A percentile compares a stretch with the other conserved stretches of the same genome.
Evolutionary conservation across 108 stramenopile genomes (phyloP).

Genomic region (Phaeodactylum tricornutum): DNA sequence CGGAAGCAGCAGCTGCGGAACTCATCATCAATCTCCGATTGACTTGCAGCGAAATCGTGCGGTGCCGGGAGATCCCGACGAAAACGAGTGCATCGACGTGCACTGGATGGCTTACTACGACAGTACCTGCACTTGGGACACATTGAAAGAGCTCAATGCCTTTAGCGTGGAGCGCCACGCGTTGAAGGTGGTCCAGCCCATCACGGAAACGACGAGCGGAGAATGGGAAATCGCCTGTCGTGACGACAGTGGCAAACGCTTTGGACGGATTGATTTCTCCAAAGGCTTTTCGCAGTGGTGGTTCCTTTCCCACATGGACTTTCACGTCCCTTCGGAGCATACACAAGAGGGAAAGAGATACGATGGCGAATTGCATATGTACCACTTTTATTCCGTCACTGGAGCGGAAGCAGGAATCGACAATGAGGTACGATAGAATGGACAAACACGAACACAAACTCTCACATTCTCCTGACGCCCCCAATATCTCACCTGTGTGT

Average conservation of each 20-base stretch:
- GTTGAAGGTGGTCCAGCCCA: slow-evolving; percentile 4
- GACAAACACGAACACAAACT: too few species aligned
- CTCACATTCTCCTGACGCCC: too few species aligned
- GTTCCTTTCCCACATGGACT: slow-evolving; percentile 30
- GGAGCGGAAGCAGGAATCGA: slow-evolving; percentile 9
- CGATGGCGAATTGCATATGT: slow-evolving; percentile 32
- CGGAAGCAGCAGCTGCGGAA: slow-evolving; percentile 4
- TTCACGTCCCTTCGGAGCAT: slow-evolving; percentile 37
- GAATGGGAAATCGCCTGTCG: background rate
- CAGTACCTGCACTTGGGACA: slow-evolving; percentile 4
- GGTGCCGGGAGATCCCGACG: background rate
- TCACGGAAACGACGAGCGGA: slow-evolving; percentile 1
- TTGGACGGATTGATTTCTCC: slow-evolving; percentile 16
- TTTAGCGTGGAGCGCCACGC: slow-evolving; percentile 12
- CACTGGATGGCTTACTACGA: slow-evolving; percentile 12
- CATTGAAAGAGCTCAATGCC: background rate
- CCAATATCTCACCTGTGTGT: too few species aligned
- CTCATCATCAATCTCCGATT: slow-evolving; percentile 47
- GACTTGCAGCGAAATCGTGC: slow-evolving; percentile 49
- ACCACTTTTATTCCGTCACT: slow-evolving; percentile 20
- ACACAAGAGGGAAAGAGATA: slow-evolving; percentile 37
- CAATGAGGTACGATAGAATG: slow-evolving; percentile 12
- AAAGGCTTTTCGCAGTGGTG: slow-evolving; percentile 39
- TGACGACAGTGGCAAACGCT: background rate
- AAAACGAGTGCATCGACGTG: slow-evolving; percentile 9